Conservation (phyloP, 225 moss, liverwort and hornwort genomes). For the Ulota crispa region DNA sequence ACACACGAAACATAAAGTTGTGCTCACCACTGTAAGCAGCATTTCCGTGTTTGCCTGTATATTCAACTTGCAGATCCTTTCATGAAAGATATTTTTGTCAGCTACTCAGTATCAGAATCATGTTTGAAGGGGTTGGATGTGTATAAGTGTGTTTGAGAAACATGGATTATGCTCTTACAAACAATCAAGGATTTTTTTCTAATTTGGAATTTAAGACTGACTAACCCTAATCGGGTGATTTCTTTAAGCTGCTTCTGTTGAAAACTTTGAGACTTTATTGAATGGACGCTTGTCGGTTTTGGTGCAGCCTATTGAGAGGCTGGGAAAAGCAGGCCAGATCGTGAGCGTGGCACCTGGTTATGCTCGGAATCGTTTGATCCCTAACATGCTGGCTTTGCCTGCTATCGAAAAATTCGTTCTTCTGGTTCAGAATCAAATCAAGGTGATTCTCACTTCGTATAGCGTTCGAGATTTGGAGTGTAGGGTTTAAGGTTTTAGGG, state of each 20-base stretch:
- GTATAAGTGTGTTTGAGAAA: neutral
- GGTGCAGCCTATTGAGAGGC: conserved; percentile 73
- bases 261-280: neutral
- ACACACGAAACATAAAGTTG: conserved; percentile 60
- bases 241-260: neutral
- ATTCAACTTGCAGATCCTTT: neutral
- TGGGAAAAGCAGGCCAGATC: conserved; percentile 92
- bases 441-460: conserved; percentile 39
- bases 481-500: neutral
- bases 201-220: neutral
- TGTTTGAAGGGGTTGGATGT: neutral
- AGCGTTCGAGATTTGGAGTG: neutral
- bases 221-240: neutral
- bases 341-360: conserved; percentile 94
- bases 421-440: conserved; percentile 69
- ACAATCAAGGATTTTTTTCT: neutral
- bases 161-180: neutral
- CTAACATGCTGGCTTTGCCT: conserved; percentile 85
- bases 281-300: neutral
- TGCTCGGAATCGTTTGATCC: conserved; percentile 92
- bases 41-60: neutral
- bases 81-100: neutral
- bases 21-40: conserved; percentile 56
- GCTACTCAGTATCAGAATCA: neutral
- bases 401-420: conserved; percentile 86